Base-by-base conservation (phyloP, 352 stramenopile species). In the Thalassiosira allenii region DNA sequence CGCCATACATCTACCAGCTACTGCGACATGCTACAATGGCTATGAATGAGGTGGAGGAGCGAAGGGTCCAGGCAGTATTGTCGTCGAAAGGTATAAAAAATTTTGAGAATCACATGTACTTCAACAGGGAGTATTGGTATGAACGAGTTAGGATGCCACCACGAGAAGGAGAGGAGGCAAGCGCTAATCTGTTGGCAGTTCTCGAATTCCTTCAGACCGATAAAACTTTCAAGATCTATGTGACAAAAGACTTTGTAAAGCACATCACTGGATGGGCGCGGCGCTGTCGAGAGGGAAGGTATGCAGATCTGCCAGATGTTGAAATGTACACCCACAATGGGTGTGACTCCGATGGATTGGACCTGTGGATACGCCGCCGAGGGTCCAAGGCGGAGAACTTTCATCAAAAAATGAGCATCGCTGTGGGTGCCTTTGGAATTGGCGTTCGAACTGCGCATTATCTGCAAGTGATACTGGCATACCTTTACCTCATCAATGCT, bases 341-440 rank as follows among this genome's bases (percentile, higher is more conserved):
- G 23, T 32, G 17, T 37, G 65, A 75, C 23, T 3, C 17, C 17
- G 37, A 75, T 54, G 53, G 53, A 2, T 67, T 75, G 23, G 51
- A 65, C 40, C 25, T 75, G 14, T 75, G 65, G 65, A 14, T 56
- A 2, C 6, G 65, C 2, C 9, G 25, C 11, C 29, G 23, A 25
- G 65, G 65, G 4, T 69, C 65, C 2, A 65, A 44, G 23, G 65
- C 51, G 9, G 65, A 75, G 40, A 75, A 69, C 30, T 75, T 69
- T 57, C 65, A 75, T 37, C 49, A 69, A 32, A 75, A 69, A 22
- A 53, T 75, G 33, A 51, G 17, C 33, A 27, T 68, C 3, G 65
- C 51, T 30, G 33, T 37, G 11, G 65, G 51, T 22, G 12, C 65
- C 20, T 75, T 65, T 65, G 65, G 65, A 4, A 20, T 75, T 27